Base-by-base conservation (phyloP, 2,329 filamentous ascomycete species). In the Lizonia empirigonia region DNA sequence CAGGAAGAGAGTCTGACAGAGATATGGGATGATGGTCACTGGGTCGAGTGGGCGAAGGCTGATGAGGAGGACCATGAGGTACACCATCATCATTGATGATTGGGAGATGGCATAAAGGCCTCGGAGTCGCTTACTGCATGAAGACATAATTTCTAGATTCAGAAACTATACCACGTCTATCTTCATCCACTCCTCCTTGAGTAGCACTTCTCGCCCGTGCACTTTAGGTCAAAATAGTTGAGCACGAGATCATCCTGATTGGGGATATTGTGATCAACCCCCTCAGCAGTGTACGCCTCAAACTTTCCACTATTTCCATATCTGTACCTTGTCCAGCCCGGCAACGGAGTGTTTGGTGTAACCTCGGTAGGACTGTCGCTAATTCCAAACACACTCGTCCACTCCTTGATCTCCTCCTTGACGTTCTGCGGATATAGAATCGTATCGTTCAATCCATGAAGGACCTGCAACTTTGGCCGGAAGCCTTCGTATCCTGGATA, bases 11-110 rank as follows among this genome's bases (percentile, higher is more conserved):
- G 70, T 27, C 50, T 85, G 48, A 69, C 73, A 32, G 73, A 77
- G 7, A 50, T 81, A 34, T 86, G 84, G 72, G 82, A 85, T 51
- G 83, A 86, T 66, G 80, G 80, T 1, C 85, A 82, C 60, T 85
- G 82, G 83, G 73, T 76, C 0, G 75, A 73, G 20, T 76, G 79
- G 60, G 74, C 73, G 3, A 69, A 74, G 0, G 73, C 75, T 0
- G 72, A 64, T 20, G 64, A 64, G 8, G 67, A 67, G 5, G 60
- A 64, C 8, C 50, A 53, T 33, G 44, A 52, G 33, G 38, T 42
- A 3, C 49, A 52, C 37, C 33, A 38, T 16, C 49, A 52, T 33
- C 34, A 22, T 9, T 32, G 16, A 33, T 10, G 13, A 8, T n/a
- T 6, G 7, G 55, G 71, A 15, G 59, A 66, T 19, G n/a, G n/a